These are phyloP conservation scores for Eucalyptus melliodora DNA, from an alignment of 345 rosid genomes.

Conservation along the genomic window DNA sequence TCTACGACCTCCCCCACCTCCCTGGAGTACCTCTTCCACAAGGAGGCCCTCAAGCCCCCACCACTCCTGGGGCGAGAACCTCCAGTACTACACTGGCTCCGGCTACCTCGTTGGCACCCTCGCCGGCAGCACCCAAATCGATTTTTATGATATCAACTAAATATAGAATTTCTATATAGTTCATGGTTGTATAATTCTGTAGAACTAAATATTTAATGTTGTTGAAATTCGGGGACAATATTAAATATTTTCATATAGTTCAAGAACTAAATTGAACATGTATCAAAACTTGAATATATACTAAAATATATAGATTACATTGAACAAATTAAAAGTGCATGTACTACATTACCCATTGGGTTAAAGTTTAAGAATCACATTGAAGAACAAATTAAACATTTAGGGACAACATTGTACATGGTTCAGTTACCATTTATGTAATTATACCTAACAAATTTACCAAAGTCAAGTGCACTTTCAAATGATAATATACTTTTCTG, in stretches of 20 bases:
- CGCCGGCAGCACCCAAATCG: conserved; percentile 11
- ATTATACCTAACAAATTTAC: not conserved
- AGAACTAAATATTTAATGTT: too few species aligned
- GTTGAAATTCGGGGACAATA: too few species aligned
- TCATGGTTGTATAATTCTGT: not conserved
- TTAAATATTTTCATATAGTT: too few species aligned
- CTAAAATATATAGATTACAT: too few species aligned
- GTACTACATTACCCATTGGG: too few species aligned
- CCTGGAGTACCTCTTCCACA: conserved; percentile 41
- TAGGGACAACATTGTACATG: not conserved
- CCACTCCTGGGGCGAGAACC: conserved; percentile 43
- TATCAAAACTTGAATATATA: not conserved
- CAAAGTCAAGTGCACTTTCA: not conserved
- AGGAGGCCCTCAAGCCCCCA: conserved; percentile 18
- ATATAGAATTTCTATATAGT: too few species aligned
- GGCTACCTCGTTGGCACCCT: conserved; percentile 9
- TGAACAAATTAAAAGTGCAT: too few species aligned
- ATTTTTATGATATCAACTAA: not conserved
- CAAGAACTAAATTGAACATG: too few species aligned
- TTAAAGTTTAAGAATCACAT: too few species aligned
- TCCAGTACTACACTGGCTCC: conserved; percentile 40
- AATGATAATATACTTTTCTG: not conserved
- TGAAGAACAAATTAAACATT: too few species aligned
- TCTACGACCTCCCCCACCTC: conserved; percentile 48
- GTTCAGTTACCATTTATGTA: not conserved